phyloP scores from a whole-genome alignment of 2,329 filamentous ascomycete species.

The Colletotrichum trifolii region DNA sequence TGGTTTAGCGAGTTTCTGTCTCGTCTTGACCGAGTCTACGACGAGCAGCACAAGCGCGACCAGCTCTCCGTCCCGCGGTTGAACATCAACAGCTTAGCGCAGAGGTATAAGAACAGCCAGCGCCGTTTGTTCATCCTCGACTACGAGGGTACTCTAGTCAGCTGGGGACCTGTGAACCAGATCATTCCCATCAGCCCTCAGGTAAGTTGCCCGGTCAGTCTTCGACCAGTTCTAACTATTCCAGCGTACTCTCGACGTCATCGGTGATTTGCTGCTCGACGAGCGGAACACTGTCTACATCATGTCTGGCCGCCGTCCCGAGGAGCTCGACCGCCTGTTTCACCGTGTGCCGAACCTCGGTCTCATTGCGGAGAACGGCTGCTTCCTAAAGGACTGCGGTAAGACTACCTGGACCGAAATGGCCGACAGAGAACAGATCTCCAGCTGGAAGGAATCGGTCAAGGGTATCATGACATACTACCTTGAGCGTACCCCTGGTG shows the following conservation, averaged over 20 bases:
- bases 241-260: conserved; percentile 81
- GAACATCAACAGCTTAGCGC: conserved; percentile 72
- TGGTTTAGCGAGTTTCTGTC: conserved; percentile 85
- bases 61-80: conserved; percentile 89
- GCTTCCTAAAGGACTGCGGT: conserved; percentile 81
- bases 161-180: conserved; percentile 84
- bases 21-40: conserved; percentile 79
- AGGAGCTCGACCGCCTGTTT: conserved; percentile 90
- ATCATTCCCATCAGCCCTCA: conserved; percentile 88
- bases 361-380: conserved; percentile 94
- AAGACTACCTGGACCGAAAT: conserved; percentile 80
- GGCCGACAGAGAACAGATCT: conserved; percentile 76
- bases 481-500: conserved; percentile 87
- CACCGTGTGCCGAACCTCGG: conserved; percentile 84
- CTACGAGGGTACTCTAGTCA: conserved; percentile 92
- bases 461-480: conserved; percentile 88
- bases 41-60: conserved; percentile 86
- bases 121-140: conserved; percentile 89
- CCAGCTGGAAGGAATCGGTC: conserved; percentile 86
- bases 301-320: conserved; percentile 89
- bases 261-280: conserved; percentile 85
- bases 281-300: conserved; percentile 89
- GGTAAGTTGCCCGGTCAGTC: conserved; percentile 44
- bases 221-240: conserved; percentile 25
- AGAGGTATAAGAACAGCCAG: conserved; percentile 73